Evolutionary conservation across 2,329 filamentous ascomycete species (phyloP).

Genomic region (Pseudogymnoascus sp.): DNA sequence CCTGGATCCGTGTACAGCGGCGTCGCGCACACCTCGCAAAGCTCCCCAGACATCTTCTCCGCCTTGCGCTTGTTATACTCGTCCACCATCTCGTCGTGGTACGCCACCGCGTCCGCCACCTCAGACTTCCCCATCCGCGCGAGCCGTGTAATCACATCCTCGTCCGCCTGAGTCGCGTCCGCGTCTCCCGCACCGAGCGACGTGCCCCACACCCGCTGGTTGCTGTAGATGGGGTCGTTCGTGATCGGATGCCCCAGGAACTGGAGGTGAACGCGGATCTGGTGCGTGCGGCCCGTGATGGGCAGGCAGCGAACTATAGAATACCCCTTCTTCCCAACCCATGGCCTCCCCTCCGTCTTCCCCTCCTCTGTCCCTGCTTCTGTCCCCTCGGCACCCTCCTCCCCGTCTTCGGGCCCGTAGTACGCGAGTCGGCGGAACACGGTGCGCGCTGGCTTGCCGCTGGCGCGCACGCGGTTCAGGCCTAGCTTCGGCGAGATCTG

Average conservation of each 20-base stretch:
- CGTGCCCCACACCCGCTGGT: constrained; percentile 82
- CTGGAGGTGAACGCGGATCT: constrained; percentile 89
- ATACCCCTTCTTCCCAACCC: constrained; percentile 64
- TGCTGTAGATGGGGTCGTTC: constrained; percentile 97
- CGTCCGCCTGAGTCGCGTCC: constrained; percentile 65
- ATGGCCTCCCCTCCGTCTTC: constrained; percentile 28
- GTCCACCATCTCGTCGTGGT: constrained; percentile 89
- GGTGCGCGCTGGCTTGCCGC: constrained; percentile 81
- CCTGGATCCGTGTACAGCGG: constrained; percentile 91
- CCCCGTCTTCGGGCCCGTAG: constrained; percentile 53
- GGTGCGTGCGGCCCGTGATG: constrained; percentile 88
- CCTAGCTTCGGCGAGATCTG: constrained; percentile 92
- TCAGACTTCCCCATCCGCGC: constrained; percentile 91
- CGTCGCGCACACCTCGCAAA: constrained; percentile 75
- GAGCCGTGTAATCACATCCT: constrained; percentile 80
- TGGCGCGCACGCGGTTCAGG: constrained; percentile 87
- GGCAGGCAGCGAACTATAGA: constrained; percentile 92
- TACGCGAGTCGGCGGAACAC: constrained; percentile 92
- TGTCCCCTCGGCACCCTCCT: constrained; percentile 13
- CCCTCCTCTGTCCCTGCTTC: constrained; percentile 24
- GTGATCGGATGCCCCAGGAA: constrained; percentile 91
- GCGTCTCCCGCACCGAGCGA: constrained; percentile 62
- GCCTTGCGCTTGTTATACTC: constrained; percentile 84
- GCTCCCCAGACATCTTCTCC: constrained; percentile 83
- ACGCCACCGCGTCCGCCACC: constrained; percentile 80